These are phyloP conservation scores for Metarhizium album DNA, from an alignment of 2,329 filamentous ascomycete species.

Conservation along the genomic window DNA sequence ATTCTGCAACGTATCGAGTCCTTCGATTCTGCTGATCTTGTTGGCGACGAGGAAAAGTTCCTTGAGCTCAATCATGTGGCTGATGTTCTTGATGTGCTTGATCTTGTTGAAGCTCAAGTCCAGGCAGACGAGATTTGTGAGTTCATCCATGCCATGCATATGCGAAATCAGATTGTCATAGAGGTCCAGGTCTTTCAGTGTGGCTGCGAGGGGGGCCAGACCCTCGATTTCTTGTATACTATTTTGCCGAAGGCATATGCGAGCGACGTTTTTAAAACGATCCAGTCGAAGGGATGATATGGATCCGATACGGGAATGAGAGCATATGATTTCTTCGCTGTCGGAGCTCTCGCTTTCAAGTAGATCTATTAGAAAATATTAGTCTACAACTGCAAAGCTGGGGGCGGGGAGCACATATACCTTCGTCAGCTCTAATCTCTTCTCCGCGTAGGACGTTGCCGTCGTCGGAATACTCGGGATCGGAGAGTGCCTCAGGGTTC, in stretches of 20 bases:
- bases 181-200: conserved; percentile 75
- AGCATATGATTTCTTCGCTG: conserved; percentile 72
- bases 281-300: conserved; percentile 71
- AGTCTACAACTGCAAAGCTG: conserved; percentile 2
- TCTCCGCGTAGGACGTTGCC: conserved; percentile 60
- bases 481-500: conserved; percentile 74
- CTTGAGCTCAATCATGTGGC: conserved; percentile 63
- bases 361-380: conserved; percentile 35
- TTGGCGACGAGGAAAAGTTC: conserved; percentile 93
- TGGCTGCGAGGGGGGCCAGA: conserved; percentile 52
- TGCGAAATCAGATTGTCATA: conserved; percentile 94
- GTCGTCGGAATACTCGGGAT: conserved; percentile 73
- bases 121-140: conserved; percentile 64
- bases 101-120: conserved; percentile 99
- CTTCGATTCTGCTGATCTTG: conserved; percentile 81
- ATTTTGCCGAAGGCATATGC: conserved; percentile 89
- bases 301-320: conserved; percentile 75
- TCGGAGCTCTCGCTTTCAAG: conserved; percentile 50
- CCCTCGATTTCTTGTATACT: conserved; percentile 72
- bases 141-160: conserved; percentile 69
- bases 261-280: conserved; percentile 65
- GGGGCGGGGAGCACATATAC: conserved; percentile 28
- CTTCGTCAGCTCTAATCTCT: conserved; percentile 71
- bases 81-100: conserved; percentile 89
- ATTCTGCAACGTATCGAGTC: conserved; percentile 61